These are phyloP conservation scores for Candida rishiriensis DNA, from an alignment of 805 yeast genomes.

Conservation along the genomic window DNA sequence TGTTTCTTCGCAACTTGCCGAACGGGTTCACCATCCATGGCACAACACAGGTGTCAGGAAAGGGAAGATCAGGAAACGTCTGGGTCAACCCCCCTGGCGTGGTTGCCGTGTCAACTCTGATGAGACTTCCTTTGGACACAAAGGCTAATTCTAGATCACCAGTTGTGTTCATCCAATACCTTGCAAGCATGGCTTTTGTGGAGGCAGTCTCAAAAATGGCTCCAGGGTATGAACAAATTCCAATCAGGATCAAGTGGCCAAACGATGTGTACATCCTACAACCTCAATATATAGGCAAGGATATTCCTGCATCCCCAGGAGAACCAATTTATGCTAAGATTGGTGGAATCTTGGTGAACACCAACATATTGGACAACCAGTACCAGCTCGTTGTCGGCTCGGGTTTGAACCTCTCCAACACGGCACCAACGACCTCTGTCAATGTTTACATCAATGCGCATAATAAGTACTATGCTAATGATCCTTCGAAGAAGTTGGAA, in stretches of 20 bases:
- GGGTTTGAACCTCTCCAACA: slow-evolving; percentile 78
- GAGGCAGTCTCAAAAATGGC: slow-evolving; percentile 65
- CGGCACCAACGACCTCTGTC: slow-evolving; percentile 90
- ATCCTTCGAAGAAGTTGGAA: slow-evolving; percentile 13
- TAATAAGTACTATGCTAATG: slow-evolving; percentile 44
- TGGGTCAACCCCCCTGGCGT: slow-evolving; percentile 97
- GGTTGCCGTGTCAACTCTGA: slow-evolving; percentile 70
- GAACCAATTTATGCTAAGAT: slow-evolving; percentile 72
- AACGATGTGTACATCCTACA: slow-evolving; percentile 79
- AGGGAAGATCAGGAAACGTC: slow-evolving; percentile 91
- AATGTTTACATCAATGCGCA: slow-evolving; percentile 62
- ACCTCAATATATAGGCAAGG: slow-evolving; percentile 49
- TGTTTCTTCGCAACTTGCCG: slow-evolving; percentile 56
- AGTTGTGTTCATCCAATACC: slow-evolving; percentile 81
- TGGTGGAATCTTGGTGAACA: slow-evolving; percentile 81
- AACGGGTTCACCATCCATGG: slow-evolving; percentile 69
- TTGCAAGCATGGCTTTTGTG: slow-evolving; percentile 77
- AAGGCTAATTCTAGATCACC: slow-evolving; percentile 40
- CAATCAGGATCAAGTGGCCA: slow-evolving; percentile 91
- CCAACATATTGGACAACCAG: slow-evolving; percentile 55
- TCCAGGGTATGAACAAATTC: slow-evolving; percentile 57
- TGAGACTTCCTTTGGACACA: slow-evolving; percentile 46
- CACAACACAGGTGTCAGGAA: slow-evolving; percentile 81
- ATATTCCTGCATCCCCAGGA: slow-evolving; percentile 20
- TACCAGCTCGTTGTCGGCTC: slow-evolving; percentile 77